phyloP scores from a whole-genome alignment of 176 grass and related monocot genomes.

The Aegilops tauschii region DNA sequence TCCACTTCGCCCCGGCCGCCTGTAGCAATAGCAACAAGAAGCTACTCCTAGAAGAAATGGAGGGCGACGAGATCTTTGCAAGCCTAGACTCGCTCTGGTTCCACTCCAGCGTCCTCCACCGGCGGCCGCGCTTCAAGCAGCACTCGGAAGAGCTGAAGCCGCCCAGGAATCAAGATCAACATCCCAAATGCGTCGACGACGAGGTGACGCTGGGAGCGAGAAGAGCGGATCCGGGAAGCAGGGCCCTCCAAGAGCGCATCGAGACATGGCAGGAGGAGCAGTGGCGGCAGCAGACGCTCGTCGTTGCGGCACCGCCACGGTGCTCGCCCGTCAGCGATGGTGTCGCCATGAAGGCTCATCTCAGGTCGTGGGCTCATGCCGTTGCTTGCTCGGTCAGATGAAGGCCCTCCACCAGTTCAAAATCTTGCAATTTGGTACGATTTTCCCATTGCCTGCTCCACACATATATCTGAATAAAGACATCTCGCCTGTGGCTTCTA shows the following conservation, averaged over 20 bases:
- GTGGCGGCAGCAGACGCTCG: neutral
- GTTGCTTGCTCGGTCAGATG: conserved; percentile 60
- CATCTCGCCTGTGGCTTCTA: neutral
- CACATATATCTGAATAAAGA: neutral
- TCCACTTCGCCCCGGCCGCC: neutral
- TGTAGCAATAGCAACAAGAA: neutral
- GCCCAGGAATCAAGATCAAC: neutral
- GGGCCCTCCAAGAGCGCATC: neutral
- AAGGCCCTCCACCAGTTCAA: neutral
- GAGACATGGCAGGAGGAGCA: conserved; percentile 3
- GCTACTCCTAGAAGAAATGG: neutral
- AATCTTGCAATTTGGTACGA: neutral
- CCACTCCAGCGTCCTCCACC: conserved; percentile 48
- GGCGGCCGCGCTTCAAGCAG: neutral
- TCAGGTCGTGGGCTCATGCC: conserved; percentile 71
- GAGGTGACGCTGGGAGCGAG: neutral
- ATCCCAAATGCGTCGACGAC: conserved; percentile 12
- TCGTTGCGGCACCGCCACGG: neutral
- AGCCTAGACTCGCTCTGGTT: conserved; percentile 56
- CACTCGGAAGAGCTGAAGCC: neutral
- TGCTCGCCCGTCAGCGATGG: conserved; percentile 38
- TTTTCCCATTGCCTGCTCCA: neutral
- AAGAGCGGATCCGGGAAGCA: neutral
- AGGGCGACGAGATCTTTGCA: conserved; percentile 15
- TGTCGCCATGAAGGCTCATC: conserved; percentile 59